These are phyloP conservation scores for Teratosphaeria nubilosa DNA, from an alignment of 2,329 filamentous ascomycete species.

Conservation along the genomic window DNA sequence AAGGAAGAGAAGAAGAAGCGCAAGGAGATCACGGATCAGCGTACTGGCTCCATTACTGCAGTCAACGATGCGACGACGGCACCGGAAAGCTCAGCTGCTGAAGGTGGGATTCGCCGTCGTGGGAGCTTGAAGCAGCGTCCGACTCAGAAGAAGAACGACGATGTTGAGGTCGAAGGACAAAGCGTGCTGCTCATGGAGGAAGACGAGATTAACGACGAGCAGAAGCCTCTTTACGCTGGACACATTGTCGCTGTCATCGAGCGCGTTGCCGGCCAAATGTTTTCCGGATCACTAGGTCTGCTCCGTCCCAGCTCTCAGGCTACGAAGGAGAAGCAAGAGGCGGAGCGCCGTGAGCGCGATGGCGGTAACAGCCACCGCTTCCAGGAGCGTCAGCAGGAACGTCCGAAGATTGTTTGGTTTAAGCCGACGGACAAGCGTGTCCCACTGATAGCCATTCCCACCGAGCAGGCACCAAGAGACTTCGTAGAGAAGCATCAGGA, in stretches of 20 bases:
- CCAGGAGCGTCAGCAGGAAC: slow-evolving; percentile 79
- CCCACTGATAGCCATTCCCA: slow-evolving; percentile 93
- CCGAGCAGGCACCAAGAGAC: slow-evolving; percentile 91
- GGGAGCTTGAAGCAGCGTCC: slow-evolving; percentile 93
- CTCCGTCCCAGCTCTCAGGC: slow-evolving; percentile 94
- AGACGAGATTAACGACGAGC: slow-evolving; percentile 96
- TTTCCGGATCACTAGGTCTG: slow-evolving; percentile 85
- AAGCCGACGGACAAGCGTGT: slow-evolving; percentile 99
- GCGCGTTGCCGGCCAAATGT: slow-evolving; percentile 96
- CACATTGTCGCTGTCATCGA: slow-evolving; percentile 97
- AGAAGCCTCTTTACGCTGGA: slow-evolving; percentile 93
- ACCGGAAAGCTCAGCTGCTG: slow-evolving; percentile 52
- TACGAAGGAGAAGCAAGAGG: slow-evolving; percentile 98
- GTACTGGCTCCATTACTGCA: slow-evolving; percentile 61
- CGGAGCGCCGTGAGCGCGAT: slow-evolving; percentile 84
- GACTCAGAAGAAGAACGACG: slow-evolving; percentile 99
- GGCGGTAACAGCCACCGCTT: slow-evolving; percentile 59
- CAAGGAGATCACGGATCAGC: slow-evolving; percentile 93
- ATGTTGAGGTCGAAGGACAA: slow-evolving; percentile 96
- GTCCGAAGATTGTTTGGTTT: slow-evolving; percentile 99
- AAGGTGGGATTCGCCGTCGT: slow-evolving; percentile 81
- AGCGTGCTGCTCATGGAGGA: slow-evolving; percentile 94
- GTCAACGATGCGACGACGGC: slow-evolving; percentile 51
- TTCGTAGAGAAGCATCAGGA: slow-evolving; percentile 98
- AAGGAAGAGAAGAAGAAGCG: slow-evolving; percentile 99